These are phyloP conservation scores for Daldinia bambusicola DNA, from an alignment of 495 filamentous ascomycete genomes.

Conservation along the genomic window DNA sequence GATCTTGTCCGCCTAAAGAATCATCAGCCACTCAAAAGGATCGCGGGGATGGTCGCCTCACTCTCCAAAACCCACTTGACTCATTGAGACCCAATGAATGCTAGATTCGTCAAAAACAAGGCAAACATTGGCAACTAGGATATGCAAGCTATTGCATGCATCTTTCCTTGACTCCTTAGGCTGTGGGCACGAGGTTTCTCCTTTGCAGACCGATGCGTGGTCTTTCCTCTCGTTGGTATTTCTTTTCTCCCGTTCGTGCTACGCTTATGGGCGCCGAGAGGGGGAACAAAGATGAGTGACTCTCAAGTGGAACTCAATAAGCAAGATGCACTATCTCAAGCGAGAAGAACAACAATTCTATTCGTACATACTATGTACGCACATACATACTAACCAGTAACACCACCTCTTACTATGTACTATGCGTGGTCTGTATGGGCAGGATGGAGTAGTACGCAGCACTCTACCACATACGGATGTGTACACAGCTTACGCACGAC, in stretches of 20 bases:
- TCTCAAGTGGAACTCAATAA: slow-evolving; percentile 33
- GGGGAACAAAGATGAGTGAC: slow-evolving; percentile 30
- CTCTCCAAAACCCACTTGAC: slow-evolving; percentile 49
- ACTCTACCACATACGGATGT: slow-evolving; percentile 4
- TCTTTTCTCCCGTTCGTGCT: slow-evolving; percentile 21
- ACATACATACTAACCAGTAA: no score
- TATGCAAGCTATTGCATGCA: slow-evolving; percentile 48
- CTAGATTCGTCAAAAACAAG: slow-evolving; percentile 45
- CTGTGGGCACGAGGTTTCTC: slow-evolving; percentile 50
- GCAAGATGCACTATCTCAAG: slow-evolving; percentile 33
- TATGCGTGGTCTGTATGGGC: neutral
- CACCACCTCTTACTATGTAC: no score
- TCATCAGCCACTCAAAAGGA: slow-evolving; percentile 47
- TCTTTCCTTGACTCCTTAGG: slow-evolving; percentile 39
- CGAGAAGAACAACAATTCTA: neutral
- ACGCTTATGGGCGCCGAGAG: slow-evolving; percentile 14
- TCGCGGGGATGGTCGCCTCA: slow-evolving; percentile 45
- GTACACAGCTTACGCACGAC: slow-evolving; percentile 26
- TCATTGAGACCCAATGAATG: slow-evolving; percentile 43
- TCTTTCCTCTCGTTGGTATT: slow-evolving; percentile 28
- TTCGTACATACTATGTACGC: slow-evolving; percentile 1
- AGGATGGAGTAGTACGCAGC: neutral
- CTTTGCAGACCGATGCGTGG: slow-evolving; percentile 47
- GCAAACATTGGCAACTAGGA: slow-evolving; percentile 47
- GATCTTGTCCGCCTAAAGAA: slow-evolving; percentile 36